Evolutionary conservation across 768 basidiomycete species (phyloP).

Genomic region (Podaxis sp.): DNA sequence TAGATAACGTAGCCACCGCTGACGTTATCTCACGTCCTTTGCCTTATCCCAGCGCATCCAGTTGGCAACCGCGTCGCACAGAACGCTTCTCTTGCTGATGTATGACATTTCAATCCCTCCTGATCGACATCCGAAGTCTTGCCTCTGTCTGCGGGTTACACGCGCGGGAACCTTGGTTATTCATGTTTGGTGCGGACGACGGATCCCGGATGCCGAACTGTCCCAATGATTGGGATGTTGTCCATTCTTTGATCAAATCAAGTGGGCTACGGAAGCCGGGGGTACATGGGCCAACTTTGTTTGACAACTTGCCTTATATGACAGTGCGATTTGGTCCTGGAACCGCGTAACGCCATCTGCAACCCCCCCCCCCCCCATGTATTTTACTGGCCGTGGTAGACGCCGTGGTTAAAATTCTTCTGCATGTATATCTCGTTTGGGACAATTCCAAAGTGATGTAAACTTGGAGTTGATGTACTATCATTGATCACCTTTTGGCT

Average conservation of each 20-base stretch:
- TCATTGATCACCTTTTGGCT: no score
- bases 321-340: no score
- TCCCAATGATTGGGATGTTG: neutral
- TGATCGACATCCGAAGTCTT: neutral
- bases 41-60: neutral
- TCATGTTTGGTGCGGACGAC: neutral
- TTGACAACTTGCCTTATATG: no score
- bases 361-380: no score
- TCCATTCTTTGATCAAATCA: conserved; percentile 2
- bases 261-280: no score
- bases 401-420: no score
- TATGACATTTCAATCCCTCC: neutral
- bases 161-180: neutral
- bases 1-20: neutral
- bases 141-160: neutral
- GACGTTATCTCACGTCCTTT: conserved; percentile 2
- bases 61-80: neutral
- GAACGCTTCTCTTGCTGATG: neutral
- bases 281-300: no score
- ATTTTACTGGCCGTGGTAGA: no score
- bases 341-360: no score
- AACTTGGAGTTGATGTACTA: no score
- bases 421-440: no score
- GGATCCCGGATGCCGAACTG: neutral
- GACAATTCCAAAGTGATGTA: no score